A percentile compares a stretch with the other conserved stretches of the same genome.
Conservation (phyloP, 768 basidiomycete genomes). For the Tylopilus rubrobrunneus region DNA sequence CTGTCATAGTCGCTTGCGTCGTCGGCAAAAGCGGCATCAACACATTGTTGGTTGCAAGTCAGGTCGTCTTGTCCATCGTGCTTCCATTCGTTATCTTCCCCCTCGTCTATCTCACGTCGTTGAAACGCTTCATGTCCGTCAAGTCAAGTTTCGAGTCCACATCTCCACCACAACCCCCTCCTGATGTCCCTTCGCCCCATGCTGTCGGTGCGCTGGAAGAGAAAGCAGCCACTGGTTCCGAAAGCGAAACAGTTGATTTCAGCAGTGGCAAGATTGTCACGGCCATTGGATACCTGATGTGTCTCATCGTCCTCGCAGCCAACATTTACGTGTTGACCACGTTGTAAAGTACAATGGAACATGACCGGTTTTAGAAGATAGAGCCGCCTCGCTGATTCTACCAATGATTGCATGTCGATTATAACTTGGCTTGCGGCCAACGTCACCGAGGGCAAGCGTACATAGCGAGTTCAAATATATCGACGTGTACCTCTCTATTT, state of each 20-base stretch:
- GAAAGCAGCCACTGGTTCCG: conserved; percentile 8
- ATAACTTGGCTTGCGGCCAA: no score
- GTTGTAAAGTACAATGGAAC: conserved; percentile 27
- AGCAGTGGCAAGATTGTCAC: conserved; percentile 55
- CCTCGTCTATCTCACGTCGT: conserved; percentile 68
- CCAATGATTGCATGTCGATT: no score
- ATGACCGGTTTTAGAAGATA: no score
- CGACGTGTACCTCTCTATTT: no score
- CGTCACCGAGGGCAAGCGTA: no score
- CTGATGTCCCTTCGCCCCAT: neutral
- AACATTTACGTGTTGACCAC: conserved; percentile 74
- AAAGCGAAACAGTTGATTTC: conserved; percentile 51
- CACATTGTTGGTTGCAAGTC: conserved; percentile 77
- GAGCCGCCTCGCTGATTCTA: no score
- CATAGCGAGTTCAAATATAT: no score
- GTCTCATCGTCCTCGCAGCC: conserved; percentile 62
- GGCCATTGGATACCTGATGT: conserved; percentile 52
- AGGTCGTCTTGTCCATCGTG: conserved; percentile 79
- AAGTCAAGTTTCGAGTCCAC: conserved; percentile 16
- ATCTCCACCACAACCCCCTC: neutral
- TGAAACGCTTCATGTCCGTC: conserved; percentile 66
- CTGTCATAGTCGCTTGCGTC: conserved; percentile 71
- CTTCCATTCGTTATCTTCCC: conserved; percentile 86
- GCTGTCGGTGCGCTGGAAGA: neutral
- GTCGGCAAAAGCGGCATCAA: conserved; percentile 70